Percentiles rank a stretch among this genome's conserved stretches.
Conservation (phyloP, 2,329 filamentous ascomycete species). For the Zasmidium cellare region DNA sequence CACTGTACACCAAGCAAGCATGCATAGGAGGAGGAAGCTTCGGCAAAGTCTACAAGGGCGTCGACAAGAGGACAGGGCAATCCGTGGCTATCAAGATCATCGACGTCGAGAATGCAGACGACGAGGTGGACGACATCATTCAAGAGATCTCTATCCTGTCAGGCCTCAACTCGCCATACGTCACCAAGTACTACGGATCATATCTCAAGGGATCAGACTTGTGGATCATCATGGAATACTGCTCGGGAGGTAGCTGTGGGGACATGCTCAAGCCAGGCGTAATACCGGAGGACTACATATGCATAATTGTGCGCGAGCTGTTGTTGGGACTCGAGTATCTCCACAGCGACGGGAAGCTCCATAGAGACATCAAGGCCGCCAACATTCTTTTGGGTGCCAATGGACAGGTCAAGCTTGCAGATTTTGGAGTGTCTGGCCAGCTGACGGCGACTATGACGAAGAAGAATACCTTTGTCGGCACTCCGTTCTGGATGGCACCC, state of each 20-base stretch:
- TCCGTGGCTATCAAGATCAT: slow-evolving; percentile 98
- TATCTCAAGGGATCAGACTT: slow-evolving; percentile 94
- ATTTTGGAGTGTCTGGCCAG: slow-evolving; percentile 96
- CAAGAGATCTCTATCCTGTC: slow-evolving; percentile 97
- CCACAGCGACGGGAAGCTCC: slow-evolving; percentile 92
- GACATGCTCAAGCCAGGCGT: slow-evolving; percentile 92
- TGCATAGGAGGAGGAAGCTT: slow-evolving; percentile 90
- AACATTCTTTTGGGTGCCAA: slow-evolving; percentile 87
- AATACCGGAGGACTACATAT: slow-evolving; percentile 93
- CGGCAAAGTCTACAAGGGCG: slow-evolving; percentile 97
- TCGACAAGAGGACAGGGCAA: slow-evolving; percentile 89
- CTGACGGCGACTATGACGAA: slow-evolving; percentile 98
- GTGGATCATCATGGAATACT: slow-evolving; percentile 99
- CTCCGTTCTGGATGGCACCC: slow-evolving; percentile 98
- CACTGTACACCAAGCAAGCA: slow-evolving; percentile 79
- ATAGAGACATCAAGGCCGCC: slow-evolving; percentile 97
- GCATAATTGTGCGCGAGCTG: slow-evolving; percentile 89
- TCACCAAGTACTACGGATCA: slow-evolving; percentile 96
- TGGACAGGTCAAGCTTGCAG: slow-evolving; percentile 93
- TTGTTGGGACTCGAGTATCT: slow-evolving; percentile 89
- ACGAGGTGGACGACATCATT: slow-evolving; percentile 99
- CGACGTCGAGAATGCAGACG: slow-evolving; percentile 97
- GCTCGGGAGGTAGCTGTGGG: slow-evolving; percentile 91
- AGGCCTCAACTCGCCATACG: slow-evolving; percentile 91
- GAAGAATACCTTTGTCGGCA: slow-evolving; percentile 98